A percentile compares a stretch with the other conserved stretches of the same genome.
These are phyloP conservation scores for Backusella morwellensis DNA, from an alignment of 192 early-diverging fungal species.

Conservation along the genomic window DNA sequence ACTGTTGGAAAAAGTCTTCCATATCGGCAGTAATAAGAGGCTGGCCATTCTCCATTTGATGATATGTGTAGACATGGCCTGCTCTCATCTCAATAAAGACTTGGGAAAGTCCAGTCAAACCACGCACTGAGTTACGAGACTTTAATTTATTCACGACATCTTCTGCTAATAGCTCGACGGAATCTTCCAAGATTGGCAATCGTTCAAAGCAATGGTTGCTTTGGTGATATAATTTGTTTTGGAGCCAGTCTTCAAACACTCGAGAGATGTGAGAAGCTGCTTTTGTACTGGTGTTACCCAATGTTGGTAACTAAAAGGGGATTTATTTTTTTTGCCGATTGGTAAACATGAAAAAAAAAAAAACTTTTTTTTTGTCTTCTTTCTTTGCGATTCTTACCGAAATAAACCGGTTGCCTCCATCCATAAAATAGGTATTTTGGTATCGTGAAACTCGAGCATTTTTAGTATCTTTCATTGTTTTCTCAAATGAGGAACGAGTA, in stretches of 20 bases:
- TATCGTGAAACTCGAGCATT: conserved; percentile 23
- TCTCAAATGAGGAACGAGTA: not conserved
- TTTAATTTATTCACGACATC: conserved; percentile 35
- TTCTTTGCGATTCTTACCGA: conserved; percentile 26
- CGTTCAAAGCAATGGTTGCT: conserved; percentile 9
- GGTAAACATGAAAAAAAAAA: conserved; percentile 4
- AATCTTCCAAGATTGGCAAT: conserved; percentile 40
- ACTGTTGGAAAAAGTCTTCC: conserved; percentile 39
- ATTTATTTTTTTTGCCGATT: not conserved
- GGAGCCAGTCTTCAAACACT: conserved; percentile 40
- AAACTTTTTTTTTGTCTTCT: not conserved
- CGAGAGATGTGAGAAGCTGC: conserved; percentile 34
- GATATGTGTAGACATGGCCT: conserved; percentile 37
- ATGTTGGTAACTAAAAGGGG: conserved; percentile 28
- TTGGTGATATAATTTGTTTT: conserved; percentile 29
- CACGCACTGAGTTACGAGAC: conserved; percentile 16
- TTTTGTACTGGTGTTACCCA: conserved; percentile 31
- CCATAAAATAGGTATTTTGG: conserved; percentile 38
- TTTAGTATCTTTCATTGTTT: conserved; percentile 17
- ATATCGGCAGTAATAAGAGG: conserved; percentile 28
- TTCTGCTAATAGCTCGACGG: conserved; percentile 35
- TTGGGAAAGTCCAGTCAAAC: conserved; percentile 24
- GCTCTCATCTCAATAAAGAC: conserved; percentile 34
- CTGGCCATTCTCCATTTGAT: conserved; percentile 28
- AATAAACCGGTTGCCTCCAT: conserved; percentile 38